Conservation (phyloP, 495 filamentous ascomycete species). For the Hamigera avellanea region DNA sequence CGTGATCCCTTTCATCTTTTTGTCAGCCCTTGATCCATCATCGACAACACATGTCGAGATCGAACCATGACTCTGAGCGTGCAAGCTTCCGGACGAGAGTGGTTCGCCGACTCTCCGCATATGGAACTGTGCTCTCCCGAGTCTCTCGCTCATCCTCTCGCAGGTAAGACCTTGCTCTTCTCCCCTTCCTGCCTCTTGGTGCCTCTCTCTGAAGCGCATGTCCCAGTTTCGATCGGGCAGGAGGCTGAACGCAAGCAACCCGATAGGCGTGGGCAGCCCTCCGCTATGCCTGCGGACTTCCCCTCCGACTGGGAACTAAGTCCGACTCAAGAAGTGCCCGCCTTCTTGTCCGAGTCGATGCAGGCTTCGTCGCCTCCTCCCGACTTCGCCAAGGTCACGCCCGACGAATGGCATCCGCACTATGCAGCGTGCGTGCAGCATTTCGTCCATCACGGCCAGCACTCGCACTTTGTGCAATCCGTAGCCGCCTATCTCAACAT, state of each 20-base stretch:
- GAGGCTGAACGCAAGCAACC: slow-evolving; percentile 8
- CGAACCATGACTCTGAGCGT: slow-evolving; percentile 24
- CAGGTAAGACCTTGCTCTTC: slow-evolving; percentile 17
- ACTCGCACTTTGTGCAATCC: slow-evolving; percentile 66
- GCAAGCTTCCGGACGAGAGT: slow-evolving; percentile 26
- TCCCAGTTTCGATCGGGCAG: slow-evolving; percentile 11
- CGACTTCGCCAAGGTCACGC: slow-evolving; percentile 35
- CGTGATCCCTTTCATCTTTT: too few species aligned
- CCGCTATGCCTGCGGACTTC: not conserved
- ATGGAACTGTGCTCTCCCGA: slow-evolving; percentile 21
- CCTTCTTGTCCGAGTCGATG: too few species aligned
- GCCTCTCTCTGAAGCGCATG: not conserved
- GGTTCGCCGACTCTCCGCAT: slow-evolving; percentile 23
- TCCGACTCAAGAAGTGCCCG: too few species aligned
- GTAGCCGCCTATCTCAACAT: slow-evolving; percentile 90
- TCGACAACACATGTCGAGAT: slow-evolving; percentile 15
- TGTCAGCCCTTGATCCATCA: too few species aligned
- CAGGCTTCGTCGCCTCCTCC: too few species aligned
- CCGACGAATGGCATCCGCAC: slow-evolving; percentile 81
- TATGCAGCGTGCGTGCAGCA: slow-evolving; percentile 78
- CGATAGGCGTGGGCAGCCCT: slow-evolving; percentile 7
- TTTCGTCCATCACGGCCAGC: slow-evolving; percentile 81
- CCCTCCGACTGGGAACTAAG: too few species aligned
- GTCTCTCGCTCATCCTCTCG: slow-evolving; percentile 12
- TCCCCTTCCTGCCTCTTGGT: slow-evolving; percentile 1